Conservation (phyloP, 2,329 filamentous ascomycete species). For the Cercospora sp. region DNA sequence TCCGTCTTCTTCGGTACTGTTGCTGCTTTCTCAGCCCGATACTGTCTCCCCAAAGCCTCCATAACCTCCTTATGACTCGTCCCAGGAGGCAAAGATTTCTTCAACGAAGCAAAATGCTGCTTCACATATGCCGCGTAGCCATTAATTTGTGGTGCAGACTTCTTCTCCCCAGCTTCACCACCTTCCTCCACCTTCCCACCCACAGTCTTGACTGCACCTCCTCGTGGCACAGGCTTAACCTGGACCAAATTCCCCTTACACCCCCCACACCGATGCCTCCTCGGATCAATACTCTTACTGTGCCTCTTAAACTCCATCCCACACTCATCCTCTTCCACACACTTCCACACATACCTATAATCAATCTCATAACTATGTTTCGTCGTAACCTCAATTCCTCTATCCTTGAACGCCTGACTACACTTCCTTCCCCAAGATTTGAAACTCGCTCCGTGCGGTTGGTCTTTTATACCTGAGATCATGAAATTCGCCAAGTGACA, state of each 20-base stretch:
- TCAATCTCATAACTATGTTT: slow-evolving; percentile 88
- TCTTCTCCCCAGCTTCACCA: neutral
- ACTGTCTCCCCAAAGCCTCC: slow-evolving; percentile 64
- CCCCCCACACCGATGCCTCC: slow-evolving; percentile 70
- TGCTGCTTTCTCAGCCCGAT: slow-evolving; percentile 52
- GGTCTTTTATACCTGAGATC: slow-evolving; percentile 70
- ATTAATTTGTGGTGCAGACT: slow-evolving; percentile 33
- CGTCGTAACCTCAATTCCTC: slow-evolving; percentile 76
- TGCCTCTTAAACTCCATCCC: slow-evolving; percentile 75
- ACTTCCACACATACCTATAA: slow-evolving; percentile 89
- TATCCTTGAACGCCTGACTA: slow-evolving; percentile 58
- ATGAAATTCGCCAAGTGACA: slow-evolving; percentile 94
- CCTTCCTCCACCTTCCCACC: neutral
- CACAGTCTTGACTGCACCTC: slow-evolving; percentile 16
- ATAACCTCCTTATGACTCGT: slow-evolving; percentile 66
- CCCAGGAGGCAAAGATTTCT: slow-evolving; percentile 53
- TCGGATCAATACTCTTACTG: slow-evolving; percentile 77
- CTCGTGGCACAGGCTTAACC: slow-evolving; percentile 69
- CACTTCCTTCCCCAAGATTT: slow-evolving; percentile 68
- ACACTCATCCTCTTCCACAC: slow-evolving; percentile 57
- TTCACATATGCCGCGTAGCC: slow-evolving; percentile 64
- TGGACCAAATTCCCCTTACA: slow-evolving; percentile 72
- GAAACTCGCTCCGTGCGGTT: slow-evolving; percentile 83
- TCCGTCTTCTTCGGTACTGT: neutral
- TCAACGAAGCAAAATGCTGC: slow-evolving; percentile 65